Evolutionary conservation across 345 rosid species (phyloP).

Genomic region (Euphorbia pulcherrima): DNA sequence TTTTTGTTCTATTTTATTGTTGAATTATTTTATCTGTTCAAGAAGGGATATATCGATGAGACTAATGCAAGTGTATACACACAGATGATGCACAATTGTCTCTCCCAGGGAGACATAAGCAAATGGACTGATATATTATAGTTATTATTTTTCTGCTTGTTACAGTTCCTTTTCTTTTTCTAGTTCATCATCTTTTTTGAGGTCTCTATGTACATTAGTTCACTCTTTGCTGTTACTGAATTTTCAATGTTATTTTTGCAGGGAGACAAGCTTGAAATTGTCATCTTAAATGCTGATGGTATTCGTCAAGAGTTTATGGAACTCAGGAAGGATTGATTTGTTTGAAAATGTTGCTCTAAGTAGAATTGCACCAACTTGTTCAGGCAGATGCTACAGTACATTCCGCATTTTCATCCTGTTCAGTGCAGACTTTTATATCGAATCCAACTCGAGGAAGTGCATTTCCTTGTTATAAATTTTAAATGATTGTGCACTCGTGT

Average conservation of each 20-base stretch:
- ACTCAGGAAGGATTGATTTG: conserved; percentile 68
- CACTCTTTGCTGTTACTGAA: not conserved
- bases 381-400: not conserved
- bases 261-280: conserved; percentile 89
- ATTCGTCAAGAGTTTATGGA: conserved; percentile 68
- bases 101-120: not conserved
- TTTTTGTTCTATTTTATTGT: not conserved
- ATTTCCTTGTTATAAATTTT: conserved; percentile 3
- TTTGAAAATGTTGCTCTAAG: not conserved
- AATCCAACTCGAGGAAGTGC: conserved; percentile 1
- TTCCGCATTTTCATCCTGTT: not conserved
- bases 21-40: not conserved
- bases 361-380: not conserved
- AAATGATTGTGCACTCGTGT: not conserved
- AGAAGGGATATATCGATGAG: not conserved
- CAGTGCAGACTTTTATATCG: not conserved
- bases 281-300: conserved; percentile 64
- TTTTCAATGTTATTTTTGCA: conserved; percentile 20
- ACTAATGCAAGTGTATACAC: not conserved
- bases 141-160: not conserved
- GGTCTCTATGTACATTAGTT: not conserved
- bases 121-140: not conserved
- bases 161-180: not conserved
- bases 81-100: not conserved
- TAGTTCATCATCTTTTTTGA: not conserved